phyloP scores from a whole-genome alignment of 2,329 filamentous ascomycete species.

The Xylaria multiplex region DNA sequence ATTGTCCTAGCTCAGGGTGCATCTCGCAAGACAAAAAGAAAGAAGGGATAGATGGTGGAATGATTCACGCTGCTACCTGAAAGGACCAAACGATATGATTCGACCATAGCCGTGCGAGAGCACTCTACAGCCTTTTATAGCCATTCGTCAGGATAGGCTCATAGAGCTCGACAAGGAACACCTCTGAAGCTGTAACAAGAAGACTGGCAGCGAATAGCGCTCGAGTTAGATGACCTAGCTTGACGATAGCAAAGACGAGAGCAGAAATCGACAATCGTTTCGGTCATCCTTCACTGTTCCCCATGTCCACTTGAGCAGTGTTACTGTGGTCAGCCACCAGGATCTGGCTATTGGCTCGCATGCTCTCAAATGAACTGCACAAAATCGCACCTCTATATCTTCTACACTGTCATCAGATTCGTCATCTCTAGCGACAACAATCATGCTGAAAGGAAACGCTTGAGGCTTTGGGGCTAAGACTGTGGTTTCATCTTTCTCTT shows the following conservation, averaged over 20 bases:
- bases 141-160: conserved; percentile 59
- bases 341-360: conserved; percentile 41
- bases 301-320: conserved; percentile 53
- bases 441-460: conserved; percentile 34
- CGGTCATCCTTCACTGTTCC: conserved; percentile 57
- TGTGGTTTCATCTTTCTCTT: conserved; percentile 35
- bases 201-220: conserved; percentile 68
- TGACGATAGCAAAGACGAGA: conserved; percentile 75
- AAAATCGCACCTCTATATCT: conserved; percentile 23
- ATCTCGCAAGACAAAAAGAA: conserved; percentile 40
- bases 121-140: conserved; percentile 57
- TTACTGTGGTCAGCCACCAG: conserved; percentile 47
- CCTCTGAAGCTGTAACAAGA: conserved; percentile 62
- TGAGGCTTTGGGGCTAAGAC: conserved; percentile 38
- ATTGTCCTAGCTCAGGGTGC: conserved; percentile 42
- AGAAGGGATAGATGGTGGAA: conserved; percentile 39
- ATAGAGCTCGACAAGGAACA: conserved; percentile 54
- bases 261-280: conserved; percentile 55
- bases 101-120: conserved; percentile 51
- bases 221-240: conserved; percentile 75
- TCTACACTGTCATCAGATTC: conserved; percentile 28
- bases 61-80: conserved; percentile 46
- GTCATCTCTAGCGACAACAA: conserved; percentile 35
- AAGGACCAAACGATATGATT: conserved; percentile 46
- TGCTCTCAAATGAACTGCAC: conserved; percentile 42